Conservation (phyloP, 352 stramenopile genomes). For the Globisporangium radiosum region DNA sequence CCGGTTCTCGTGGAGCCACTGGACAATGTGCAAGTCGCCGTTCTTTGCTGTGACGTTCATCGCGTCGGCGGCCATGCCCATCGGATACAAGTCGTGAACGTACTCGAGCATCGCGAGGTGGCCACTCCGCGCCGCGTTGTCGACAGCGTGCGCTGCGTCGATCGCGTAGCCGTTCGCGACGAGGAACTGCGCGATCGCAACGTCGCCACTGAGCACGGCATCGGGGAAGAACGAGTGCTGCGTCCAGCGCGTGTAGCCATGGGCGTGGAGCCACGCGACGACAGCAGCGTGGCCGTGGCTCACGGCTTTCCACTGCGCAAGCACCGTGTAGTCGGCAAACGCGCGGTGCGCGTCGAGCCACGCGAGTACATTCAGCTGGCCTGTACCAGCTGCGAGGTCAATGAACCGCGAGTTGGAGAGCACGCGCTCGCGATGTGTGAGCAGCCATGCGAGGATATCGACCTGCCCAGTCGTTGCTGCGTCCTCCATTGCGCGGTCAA, state of each 20-base stretch:
- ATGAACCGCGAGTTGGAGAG: conserved; percentile 10
- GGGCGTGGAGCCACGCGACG: conserved; percentile 8
- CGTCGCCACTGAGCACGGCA: conserved; percentile 7
- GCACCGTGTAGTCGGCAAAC: conserved; percentile 3
- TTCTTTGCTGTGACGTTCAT: conserved; percentile 14
- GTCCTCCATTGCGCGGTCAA: conserved; percentile 12
- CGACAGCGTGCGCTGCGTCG: conserved; percentile 8
- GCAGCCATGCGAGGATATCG: conserved; percentile 12
- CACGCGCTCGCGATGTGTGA: conserved; percentile 4
- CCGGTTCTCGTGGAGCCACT: conserved; percentile 16
- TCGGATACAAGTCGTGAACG: conserved; percentile 9
- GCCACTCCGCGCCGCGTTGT: conserved; percentile 9
- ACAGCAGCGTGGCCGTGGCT: conserved; percentile 7
- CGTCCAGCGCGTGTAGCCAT: conserved; percentile 8
- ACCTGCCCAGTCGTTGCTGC: conserved; percentile 6
- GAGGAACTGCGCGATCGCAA: conserved; percentile 13
- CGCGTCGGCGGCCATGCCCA: conserved; percentile 10
- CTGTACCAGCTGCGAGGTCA: conserved; percentile 6
- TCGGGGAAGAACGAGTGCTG: conserved; percentile 6
- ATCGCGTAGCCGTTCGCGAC: conserved; percentile 8
- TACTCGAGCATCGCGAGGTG: conserved; percentile 14
- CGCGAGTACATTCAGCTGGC: conserved; percentile 9
- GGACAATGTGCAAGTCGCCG: conserved; percentile 11
- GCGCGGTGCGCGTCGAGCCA: conserved; percentile 13
- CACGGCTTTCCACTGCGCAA: conserved; percentile 11